Evolutionary conservation across 2,329 filamentous ascomycete genomes (phyloP).

Genomic region (Exophiala aquamarina): DNA sequence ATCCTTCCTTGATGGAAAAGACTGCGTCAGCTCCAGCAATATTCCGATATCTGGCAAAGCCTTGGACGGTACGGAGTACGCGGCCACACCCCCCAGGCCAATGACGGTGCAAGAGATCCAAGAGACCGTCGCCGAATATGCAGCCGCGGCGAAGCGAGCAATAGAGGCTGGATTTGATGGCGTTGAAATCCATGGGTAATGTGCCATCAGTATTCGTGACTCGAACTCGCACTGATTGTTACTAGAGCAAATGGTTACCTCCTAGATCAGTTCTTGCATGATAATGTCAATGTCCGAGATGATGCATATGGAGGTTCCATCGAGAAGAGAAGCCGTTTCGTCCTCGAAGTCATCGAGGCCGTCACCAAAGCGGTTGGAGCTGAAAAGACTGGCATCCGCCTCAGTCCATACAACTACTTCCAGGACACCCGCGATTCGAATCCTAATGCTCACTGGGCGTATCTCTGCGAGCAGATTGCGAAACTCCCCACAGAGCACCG

Average conservation of each 20-base stretch:
- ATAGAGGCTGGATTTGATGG: slow-evolving; percentile 57
- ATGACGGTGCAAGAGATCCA: slow-evolving; percentile 43
- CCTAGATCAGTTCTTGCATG: slow-evolving; percentile 54
- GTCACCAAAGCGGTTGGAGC: slow-evolving; percentile 47
- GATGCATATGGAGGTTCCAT: slow-evolving; percentile 53
- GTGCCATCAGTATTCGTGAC: background rate
- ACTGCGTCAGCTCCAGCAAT: slow-evolving; percentile 30
- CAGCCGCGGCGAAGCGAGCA: slow-evolving; percentile 47
- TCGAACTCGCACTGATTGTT: background rate
- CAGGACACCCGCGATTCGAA: slow-evolving; percentile 53
- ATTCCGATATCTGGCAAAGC: slow-evolving; percentile 41
- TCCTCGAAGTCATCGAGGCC: slow-evolving; percentile 53
- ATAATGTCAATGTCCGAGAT: slow-evolving; percentile 50
- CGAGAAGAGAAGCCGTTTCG: slow-evolving; percentile 56
- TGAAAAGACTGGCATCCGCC: slow-evolving; percentile 46
- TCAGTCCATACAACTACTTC: slow-evolving; percentile 50
- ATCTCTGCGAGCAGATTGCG: slow-evolving; percentile 45
- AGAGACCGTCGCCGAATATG: slow-evolving; percentile 38
- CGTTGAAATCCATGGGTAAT: slow-evolving; percentile 43
- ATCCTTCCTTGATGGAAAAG: slow-evolving; percentile 37
- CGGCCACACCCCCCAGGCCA: slow-evolving; percentile 30
- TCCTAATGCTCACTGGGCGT: slow-evolving; percentile 46
- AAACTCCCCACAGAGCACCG: slow-evolving; percentile 34
- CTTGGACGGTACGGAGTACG: slow-evolving; percentile 37
- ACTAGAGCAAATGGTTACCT: slow-evolving; percentile 50